Evolutionary conservation across 192 early-diverging fungal species (phyloP).

Genomic region (Backusella australiensis): DNA sequence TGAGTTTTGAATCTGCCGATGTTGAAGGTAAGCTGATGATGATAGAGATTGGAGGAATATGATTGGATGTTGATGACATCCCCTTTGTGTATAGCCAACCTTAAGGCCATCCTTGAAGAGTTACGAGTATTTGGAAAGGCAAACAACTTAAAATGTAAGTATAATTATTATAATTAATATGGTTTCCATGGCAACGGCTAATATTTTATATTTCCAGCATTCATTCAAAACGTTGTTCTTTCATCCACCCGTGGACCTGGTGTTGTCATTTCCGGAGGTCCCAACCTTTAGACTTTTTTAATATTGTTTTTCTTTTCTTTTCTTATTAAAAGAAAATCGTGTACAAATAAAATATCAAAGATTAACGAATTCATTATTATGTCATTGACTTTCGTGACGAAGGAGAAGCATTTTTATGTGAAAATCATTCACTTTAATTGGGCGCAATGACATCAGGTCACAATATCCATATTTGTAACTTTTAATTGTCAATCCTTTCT

Average conservation of each 20-base stretch:
- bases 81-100: slow-evolving; percentile 41
- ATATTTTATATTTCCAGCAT: slow-evolving; percentile 27
- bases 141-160: slow-evolving; percentile 48
- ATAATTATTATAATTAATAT: not conserved
- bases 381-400: not conserved
- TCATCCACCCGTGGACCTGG: slow-evolving; percentile 72
- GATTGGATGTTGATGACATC: not conserved
- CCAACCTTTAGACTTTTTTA: slow-evolving; percentile 20
- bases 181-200: not conserved
- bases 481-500: not conserved
- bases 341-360: slow-evolving; percentile 3
- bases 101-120: slow-evolving; percentile 57
- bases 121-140: slow-evolving; percentile 57
- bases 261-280: slow-evolving; percentile 55
- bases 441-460: not conserved
- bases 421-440: not conserved
- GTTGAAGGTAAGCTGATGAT: not conserved
- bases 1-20: slow-evolving; percentile 19
- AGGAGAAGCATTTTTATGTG: not conserved
- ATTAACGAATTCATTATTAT: not conserved
- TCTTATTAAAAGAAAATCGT: not conserved
- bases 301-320: not conserved
- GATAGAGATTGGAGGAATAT: not conserved
- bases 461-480: not conserved
- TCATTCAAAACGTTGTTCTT: slow-evolving; percentile 60